Base-by-base conservation (phyloP, 2,329 filamentous ascomycete genomes). In the Epichloe scottii region DNA sequence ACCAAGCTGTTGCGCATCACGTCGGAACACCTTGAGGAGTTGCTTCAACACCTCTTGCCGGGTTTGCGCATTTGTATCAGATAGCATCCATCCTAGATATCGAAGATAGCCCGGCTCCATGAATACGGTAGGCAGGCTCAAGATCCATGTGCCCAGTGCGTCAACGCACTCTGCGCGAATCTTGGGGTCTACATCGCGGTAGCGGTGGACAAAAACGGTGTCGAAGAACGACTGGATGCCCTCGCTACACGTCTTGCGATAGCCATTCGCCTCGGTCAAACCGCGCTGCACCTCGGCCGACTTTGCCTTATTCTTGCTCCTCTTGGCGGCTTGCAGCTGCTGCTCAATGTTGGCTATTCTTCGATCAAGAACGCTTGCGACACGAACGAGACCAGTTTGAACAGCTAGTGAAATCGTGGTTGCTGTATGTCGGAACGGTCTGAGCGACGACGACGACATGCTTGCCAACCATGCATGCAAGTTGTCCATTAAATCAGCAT, bases 21-120 rank as follows among this genome's bases (percentile, higher is more conserved):
- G 82, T 60, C 82, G 84, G 68, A 94, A 91, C 5, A 98, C 76
- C 52, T 79, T 82, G 21, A 80, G 76, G 14, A 98, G 74, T 65
- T 97, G 89, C 60, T 83, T 87, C 41, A 98, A 70, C 2, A 94
- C 89, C 65, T 95, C 89, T n/a, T 84, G 77, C 50, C 93, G 81
- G 21, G 88, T 90, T 8, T 81, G 71, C 1, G 83, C 75, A 54
- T 83, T 77, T 3, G 82, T 77, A 63, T 98, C 93, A 4, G 90
- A 95, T 33, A 98, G 75, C 62, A 95, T 84, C 93, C 93, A 98
- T 49, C 93, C 93, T 5, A 98, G 75, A 62, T 98, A 98, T 54
- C 93, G 84, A 48, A 98, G 73, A 68, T 95, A 95, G 58, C 85
- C 78, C 2, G 89, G 89, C 57, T 96, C 87, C 66, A 96, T 88